These are phyloP conservation scores for Mrakia blollopis DNA, from an alignment of 768 basidiomycete genomes.

Conservation along the genomic window DNA sequence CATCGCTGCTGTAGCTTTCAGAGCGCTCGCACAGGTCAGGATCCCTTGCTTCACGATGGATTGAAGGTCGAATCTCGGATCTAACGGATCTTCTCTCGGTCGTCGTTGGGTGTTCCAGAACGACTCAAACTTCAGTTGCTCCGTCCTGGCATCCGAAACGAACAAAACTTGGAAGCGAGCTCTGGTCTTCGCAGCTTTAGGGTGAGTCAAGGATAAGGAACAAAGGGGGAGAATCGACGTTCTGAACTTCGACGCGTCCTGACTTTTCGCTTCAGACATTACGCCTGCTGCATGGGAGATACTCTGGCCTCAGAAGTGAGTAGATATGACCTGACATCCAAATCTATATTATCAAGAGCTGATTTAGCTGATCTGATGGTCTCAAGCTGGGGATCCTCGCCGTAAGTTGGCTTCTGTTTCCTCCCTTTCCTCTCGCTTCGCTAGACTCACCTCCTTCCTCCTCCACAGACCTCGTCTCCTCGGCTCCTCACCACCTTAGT, in stretches of 20 bases:
- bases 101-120: neutral
- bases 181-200: neutral
- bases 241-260: neutral
- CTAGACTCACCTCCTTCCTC: constrained; percentile 39
- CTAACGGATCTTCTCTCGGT: neutral
- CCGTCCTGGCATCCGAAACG: neutral
- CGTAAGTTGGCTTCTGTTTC: neutral
- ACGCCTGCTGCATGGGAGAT: constrained; percentile 82
- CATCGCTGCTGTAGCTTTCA: neutral
- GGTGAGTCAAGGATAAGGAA: neutral
- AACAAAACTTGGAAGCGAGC: neutral
- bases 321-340: no score
- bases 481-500: constrained; percentile 73
- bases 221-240: neutral
- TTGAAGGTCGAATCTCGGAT: neutral
- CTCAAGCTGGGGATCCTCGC: neutral
- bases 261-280: constrained; percentile 55
- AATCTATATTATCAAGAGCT: no score
- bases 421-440: neutral
- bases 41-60: no score
- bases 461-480: constrained; percentile 63
- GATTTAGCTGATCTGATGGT: constrained; percentile 13
- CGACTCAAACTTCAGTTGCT: neutral
- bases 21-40: neutral
- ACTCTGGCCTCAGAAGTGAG: constrained; percentile 83